phyloP scores from a whole-genome alignment of 2,329 filamentous ascomycete genomes.

The Apiospora sp. region DNA sequence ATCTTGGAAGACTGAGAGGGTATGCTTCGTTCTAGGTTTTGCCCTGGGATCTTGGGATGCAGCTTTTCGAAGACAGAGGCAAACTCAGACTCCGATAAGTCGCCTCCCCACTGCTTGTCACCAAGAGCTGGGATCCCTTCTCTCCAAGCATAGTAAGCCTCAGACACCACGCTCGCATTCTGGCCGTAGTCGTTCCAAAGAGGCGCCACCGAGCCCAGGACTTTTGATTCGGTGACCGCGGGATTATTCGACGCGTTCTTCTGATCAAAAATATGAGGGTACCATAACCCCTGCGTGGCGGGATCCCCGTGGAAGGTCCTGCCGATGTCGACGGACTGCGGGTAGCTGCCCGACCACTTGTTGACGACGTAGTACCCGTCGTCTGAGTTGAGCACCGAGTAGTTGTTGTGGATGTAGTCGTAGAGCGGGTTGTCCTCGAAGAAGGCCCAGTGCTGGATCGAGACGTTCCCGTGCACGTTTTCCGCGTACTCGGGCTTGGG shows the following conservation, averaged over 20 bases:
- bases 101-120: conserved; percentile 62
- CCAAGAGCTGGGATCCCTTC: conserved; percentile 59
- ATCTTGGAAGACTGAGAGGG: conserved; percentile 46
- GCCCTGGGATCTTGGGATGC: conserved; percentile 50
- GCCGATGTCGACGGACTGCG: conserved; percentile 54
- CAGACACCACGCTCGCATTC: conserved; percentile 58
- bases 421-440: conserved; percentile 59
- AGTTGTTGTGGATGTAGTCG: conserved; percentile 53
- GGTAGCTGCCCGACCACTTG: conserved; percentile 56
- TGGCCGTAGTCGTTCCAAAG: conserved; percentile 64
- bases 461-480: conserved; percentile 54
- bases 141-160: conserved; percentile 60
- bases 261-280: conserved; percentile 59
- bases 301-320: conserved; percentile 55
- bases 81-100: conserved; percentile 51
- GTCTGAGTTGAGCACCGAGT: conserved; percentile 61
- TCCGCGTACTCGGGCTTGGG: conserved; percentile 44
- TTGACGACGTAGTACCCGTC: conserved; percentile 60
- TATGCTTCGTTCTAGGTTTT: conserved; percentile 57
- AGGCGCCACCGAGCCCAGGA: conserved; percentile 58
- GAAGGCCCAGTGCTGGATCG: conserved; percentile 64
- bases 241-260: conserved; percentile 58
- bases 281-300: conserved; percentile 50
- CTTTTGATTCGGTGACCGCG: conserved; percentile 44
- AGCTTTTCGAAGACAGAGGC: conserved; percentile 47